Evolutionary conservation across 2,329 filamentous ascomycete species (phyloP).

Genomic region (Diplodia sapinea): DNA sequence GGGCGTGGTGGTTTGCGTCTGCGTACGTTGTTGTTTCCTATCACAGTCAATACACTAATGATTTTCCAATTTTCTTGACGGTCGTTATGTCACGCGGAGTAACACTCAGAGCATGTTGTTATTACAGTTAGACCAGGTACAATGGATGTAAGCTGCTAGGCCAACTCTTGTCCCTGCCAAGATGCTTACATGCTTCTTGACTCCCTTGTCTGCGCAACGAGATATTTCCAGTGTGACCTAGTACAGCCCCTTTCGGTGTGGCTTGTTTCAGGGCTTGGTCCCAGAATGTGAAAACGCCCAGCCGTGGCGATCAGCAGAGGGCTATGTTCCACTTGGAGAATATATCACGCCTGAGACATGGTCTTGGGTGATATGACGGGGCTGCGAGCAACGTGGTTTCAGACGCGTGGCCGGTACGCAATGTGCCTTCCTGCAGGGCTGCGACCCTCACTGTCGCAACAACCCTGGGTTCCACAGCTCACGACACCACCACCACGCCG

Average conservation of each 20-base stretch:
- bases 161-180: slow-evolving; percentile 10
- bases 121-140: slow-evolving; percentile 30
- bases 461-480: slow-evolving; percentile 18
- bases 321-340: neutral
- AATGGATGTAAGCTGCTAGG: slow-evolving; percentile 28
- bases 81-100: slow-evolving; percentile 30
- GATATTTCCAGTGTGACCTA: neutral
- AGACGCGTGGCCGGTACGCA: neutral
- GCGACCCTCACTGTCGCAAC: neutral
- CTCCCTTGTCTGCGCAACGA: neutral
- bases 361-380: neutral
- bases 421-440: neutral
- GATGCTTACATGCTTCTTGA: slow-evolving; percentile 4
- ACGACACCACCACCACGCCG: slow-evolving; percentile 3
- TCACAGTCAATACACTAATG: slow-evolving; percentile 32
- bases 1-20: slow-evolving; percentile 31
- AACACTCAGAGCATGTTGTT: slow-evolving; percentile 27
- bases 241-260: neutral
- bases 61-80: slow-evolving; percentile 31
- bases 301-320: slow-evolving; percentile 1
- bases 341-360: slow-evolving; percentile 4
- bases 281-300: slow-evolving; percentile 22
- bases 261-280: neutral
- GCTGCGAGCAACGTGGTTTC: slow-evolving; percentile 3
- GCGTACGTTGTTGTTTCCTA: slow-evolving; percentile 31